These are phyloP conservation scores for Exserohilum turcica DNA, from an alignment of 2,329 filamentous ascomycete genomes.

Conservation along the genomic window DNA sequence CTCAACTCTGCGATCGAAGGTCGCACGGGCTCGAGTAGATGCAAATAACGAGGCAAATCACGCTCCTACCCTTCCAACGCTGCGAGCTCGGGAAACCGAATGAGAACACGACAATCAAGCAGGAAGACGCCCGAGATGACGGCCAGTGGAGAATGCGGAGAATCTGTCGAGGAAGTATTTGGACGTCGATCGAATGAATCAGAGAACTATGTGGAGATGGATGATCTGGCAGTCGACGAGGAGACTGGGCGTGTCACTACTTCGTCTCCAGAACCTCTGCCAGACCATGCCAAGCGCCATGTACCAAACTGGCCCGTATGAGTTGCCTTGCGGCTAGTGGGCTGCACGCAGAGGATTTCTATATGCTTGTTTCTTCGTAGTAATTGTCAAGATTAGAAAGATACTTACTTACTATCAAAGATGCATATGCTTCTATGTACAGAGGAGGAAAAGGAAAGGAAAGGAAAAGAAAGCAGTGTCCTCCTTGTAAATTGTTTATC, in stretches of 20 bases:
- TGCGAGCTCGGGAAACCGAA: slow-evolving; percentile 4
- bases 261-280: background rate
- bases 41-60: slow-evolving; percentile 2
- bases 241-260: slow-evolving; percentile 2
- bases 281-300: slow-evolving; percentile 5
- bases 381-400: background rate
- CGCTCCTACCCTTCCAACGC: slow-evolving; percentile 5
- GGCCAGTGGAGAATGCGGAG: background rate
- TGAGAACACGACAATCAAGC: slow-evolving; percentile 3
- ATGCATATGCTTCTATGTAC: background rate
- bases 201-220: slow-evolving; percentile 5
- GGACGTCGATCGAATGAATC: slow-evolving; percentile 3
- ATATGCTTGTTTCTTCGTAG: slow-evolving; percentile 1
- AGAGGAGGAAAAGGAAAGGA: background rate
- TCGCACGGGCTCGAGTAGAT: slow-evolving; percentile 2
- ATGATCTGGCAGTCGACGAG: slow-evolving; percentile 9
- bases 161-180: slow-evolving; percentile 5
- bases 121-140: slow-evolving; percentile 3
- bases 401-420: background rate
- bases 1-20: slow-evolving; percentile 16
- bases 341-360: background rate
- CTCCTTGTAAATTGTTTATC: background rate
- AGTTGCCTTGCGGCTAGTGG: background rate
- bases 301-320: slow-evolving; percentile 3
- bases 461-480: background rate